A percentile compares a stretch with the other conserved stretches of the same genome.
Evolutionary conservation across 2,329 filamentous ascomycete genomes (phyloP).

Genomic region (Cryphonectria nitschkei): DNA sequence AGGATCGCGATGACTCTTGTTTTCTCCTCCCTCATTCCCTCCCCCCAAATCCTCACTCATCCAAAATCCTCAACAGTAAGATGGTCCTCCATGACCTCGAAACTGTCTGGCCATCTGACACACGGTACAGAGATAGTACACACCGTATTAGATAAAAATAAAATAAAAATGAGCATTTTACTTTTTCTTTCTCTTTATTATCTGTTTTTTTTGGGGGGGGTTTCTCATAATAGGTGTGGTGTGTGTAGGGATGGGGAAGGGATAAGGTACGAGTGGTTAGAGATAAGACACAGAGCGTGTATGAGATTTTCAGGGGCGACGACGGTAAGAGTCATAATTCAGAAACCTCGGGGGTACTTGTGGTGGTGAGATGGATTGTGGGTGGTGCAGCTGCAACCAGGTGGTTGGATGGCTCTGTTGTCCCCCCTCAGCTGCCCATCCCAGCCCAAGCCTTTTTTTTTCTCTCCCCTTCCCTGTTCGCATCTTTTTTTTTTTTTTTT

Average conservation of each 20-base stretch:
- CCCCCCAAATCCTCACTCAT: background rate
- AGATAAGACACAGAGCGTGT: constrained; percentile 2
- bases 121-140: background rate
- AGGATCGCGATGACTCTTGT: constrained; percentile 15
- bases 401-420: background rate
- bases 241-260: background rate
- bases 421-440: background rate
- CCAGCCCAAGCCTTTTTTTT: background rate
- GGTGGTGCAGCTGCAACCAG: background rate
- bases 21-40: background rate
- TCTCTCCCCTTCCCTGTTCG: background rate
- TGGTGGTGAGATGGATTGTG: background rate
- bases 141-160: background rate
- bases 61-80: background rate
- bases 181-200: background rate
- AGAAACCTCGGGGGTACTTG: background rate
- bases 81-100: background rate
- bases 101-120: constrained; percentile 4
- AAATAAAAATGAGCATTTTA: background rate
- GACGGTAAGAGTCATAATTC: constrained; percentile 10
- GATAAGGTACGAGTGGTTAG: background rate
- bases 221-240: background rate
- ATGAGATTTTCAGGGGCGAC: constrained; percentile 14
- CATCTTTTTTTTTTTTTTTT: background rate
- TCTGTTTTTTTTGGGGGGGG: background rate